Evolutionary conservation across 805 yeast genomes (phyloP).

Genomic region (Wickerhamomyces pijperi): DNA sequence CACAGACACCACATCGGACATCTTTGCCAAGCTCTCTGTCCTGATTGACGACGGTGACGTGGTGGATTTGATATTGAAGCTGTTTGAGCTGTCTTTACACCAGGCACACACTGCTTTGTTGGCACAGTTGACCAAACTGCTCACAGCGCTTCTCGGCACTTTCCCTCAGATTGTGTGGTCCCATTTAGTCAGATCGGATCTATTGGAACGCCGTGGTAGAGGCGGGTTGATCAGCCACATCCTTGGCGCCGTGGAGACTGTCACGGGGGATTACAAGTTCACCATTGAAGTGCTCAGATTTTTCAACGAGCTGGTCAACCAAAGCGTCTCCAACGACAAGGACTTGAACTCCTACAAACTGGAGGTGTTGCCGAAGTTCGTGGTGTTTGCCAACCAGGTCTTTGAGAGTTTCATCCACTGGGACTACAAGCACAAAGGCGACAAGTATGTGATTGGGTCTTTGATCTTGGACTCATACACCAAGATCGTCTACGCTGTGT

Average conservation of each 20-base stretch:
- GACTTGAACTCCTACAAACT: conserved; percentile 32
- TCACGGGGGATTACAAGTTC: conserved; percentile 54
- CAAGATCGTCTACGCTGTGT: conserved; percentile 39
- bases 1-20: conserved; percentile 28
- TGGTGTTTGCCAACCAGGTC: conserved; percentile 47
- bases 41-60: conserved; percentile 49
- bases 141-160: conserved; percentile 34
- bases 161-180: conserved; percentile 72
- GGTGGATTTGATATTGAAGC: conserved; percentile 46
- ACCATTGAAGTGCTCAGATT: conserved; percentile 51
- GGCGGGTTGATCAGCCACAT: conserved; percentile 55
- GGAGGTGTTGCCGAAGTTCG: conserved; percentile 42
- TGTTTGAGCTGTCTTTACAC: conserved; percentile 61
- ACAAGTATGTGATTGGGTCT: conserved; percentile 52
- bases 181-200: conserved; percentile 52
- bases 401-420: conserved; percentile 69
- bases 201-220: conserved; percentile 49
- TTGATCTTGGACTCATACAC: conserved; percentile 43
- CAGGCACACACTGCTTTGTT: conserved; percentile 37
- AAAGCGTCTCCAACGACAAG: conserved; percentile 27
- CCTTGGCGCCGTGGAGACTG: conserved; percentile 63
- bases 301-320: conserved; percentile 38
- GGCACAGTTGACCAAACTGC: conserved; percentile 34
- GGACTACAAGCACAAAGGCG: conserved; percentile 45
- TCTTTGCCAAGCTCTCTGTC: conserved; percentile 23